Evolutionary conservation across 805 yeast species (phyloP).

Genomic region (Lipomyces yamadae): DNA sequence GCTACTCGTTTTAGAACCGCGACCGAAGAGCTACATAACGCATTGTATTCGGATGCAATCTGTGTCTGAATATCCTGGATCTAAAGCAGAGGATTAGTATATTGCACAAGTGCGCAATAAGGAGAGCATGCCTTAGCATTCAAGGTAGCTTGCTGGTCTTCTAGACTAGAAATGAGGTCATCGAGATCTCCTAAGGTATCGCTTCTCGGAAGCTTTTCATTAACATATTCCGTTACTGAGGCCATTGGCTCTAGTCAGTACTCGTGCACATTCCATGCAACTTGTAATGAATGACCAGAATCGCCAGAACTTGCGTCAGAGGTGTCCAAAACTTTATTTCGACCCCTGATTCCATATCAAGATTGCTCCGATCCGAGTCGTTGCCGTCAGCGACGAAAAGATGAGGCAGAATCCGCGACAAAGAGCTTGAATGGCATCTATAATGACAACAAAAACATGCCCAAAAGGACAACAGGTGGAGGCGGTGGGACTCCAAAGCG

Average conservation of each 20-base stretch:
- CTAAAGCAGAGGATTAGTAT: constrained; percentile 12
- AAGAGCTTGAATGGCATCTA: not conserved
- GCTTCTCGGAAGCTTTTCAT: constrained; percentile 21
- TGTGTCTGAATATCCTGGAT: constrained; percentile 16
- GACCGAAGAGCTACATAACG: constrained; percentile 16
- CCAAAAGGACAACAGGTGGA: not conserved
- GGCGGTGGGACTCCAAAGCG: constrained; percentile 1
- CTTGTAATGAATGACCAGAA: too few relatives aligned
- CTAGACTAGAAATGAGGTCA: constrained; percentile 25
- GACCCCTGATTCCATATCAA: not conserved
- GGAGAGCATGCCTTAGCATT: constrained; percentile 13
- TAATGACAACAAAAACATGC: not conserved
- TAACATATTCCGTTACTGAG: constrained; percentile 28
- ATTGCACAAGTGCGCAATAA: not conserved
- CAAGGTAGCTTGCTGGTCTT: constrained; percentile 24
- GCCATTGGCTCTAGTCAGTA: constrained; percentile 14
- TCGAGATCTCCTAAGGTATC: constrained; percentile 27
- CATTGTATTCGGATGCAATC: constrained; percentile 18
- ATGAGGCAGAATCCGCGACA: not conserved
- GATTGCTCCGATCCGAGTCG: not conserved
- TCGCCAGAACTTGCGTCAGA: too few relatives aligned
- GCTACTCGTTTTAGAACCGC: constrained; percentile 6
- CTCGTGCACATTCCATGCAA: not conserved
- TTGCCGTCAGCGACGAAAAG: not conserved
- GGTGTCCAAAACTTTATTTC: not conserved